phyloP scores from a whole-genome alignment of 225 moss, liverwort and hornwort species.

The Sphagnum tenellum region DNA sequence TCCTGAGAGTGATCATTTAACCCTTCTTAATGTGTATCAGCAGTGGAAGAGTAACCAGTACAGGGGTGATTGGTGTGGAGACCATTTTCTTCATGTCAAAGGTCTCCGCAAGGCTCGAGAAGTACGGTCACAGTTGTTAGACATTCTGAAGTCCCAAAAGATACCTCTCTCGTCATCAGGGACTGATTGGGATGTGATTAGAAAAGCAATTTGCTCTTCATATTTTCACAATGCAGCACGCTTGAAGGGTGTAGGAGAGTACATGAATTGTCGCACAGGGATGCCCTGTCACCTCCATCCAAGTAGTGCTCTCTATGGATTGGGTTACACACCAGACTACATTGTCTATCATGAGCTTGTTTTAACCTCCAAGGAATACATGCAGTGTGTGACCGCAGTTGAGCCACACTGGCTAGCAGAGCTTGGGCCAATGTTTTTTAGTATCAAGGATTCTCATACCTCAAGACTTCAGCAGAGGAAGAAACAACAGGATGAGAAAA shows the following conservation, averaged over 20 bases:
- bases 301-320: constrained; percentile 88
- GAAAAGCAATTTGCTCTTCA: constrained; percentile 89
- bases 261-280: constrained; percentile 78
- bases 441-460: constrained; percentile 89
- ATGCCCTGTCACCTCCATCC: constrained; percentile 99
- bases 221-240: constrained; percentile 97
- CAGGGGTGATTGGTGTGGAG: constrained; percentile 92
- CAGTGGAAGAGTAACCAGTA: constrained; percentile 94
- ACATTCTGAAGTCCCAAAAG: constrained; percentile 91
- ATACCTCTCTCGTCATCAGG: constrained; percentile 72
- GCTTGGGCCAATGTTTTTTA: constrained; percentile 99
- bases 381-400: constrained; percentile 98
- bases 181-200: constrained; percentile 83
- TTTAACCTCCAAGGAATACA: constrained; percentile 90
- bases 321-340: constrained; percentile 96
- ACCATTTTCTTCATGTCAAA: constrained; percentile 97
- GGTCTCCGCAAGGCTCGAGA: constrained; percentile 95
- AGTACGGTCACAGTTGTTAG: constrained; percentile 90
- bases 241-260: constrained; percentile 91
- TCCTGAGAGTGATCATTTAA: constrained; percentile 95
- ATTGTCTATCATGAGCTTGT: constrained; percentile 94
- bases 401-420: constrained; percentile 99
- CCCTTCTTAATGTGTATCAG: constrained; percentile 88
- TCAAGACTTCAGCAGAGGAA: constrained; percentile 80
- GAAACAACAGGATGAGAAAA: constrained; percentile 87